Evolutionary conservation across 768 basidiomycete genomes (phyloP), one percentile per base, ranked within the genome.

Genomic region (Tubosaeta brunneosetosa): DNA sequence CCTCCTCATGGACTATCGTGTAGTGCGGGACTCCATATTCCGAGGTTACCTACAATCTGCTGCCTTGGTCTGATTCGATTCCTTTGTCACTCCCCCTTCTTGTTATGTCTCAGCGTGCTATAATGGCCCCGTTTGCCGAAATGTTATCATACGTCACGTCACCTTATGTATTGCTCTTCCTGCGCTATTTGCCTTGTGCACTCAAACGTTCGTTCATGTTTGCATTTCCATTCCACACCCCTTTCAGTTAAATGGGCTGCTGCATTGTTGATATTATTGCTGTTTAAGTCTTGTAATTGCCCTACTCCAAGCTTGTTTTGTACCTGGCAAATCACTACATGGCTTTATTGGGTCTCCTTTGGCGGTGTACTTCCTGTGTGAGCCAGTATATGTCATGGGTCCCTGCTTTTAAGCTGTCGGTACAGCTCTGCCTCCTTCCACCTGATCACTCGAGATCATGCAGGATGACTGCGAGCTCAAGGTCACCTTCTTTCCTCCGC

Each of bases 1-100:
- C 31, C 49, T 55, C 17, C 55, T 42, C 49, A 61, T 44, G 58
- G 51, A 53, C 22, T 19, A 27, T 7, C 14, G 32, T 60, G 31
- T 40, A 86, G 85, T 86, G 8, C 83, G 84, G 26, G 85, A 87
- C 61, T 86, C 85, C 33, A 86, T 87, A 53, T 86, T 87, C 74
- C 75, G 85, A 62, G 85, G 84, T 49, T 86, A 86, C 62, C 73
- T 87, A 25, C 81, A 86, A 65, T 86, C 84, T 3, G 84, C 85
- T 48, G 83, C 84, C 11, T 75, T 86, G 48, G 85, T 86, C 44
- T 86, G 65, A 79, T 55, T 25, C n/a, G 7, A 13, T 13, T 45
- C 34, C 7, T 32, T 13, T 41, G 25, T 12, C 25, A 26, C 33
- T 41, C 25, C 17, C 29, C 10, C 12, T 29, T 47, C 17, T 47